These are phyloP conservation scores for Vitellaria paradoxa DNA, from an alignment of 179 eudicot species.

Conservation along the genomic window DNA sequence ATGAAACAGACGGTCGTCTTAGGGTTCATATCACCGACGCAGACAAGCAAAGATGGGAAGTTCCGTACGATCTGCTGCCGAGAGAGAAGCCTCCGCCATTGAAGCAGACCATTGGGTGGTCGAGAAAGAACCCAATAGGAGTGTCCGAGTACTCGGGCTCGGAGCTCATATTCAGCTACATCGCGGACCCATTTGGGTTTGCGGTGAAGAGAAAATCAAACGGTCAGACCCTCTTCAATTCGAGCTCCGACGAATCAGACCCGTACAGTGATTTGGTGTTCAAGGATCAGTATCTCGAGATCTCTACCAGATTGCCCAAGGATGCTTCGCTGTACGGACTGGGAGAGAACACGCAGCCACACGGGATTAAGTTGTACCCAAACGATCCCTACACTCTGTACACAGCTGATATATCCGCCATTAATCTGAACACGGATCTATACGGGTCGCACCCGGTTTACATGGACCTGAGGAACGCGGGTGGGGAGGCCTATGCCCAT, in stretches of 20 bases:
- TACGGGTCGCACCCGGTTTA: constrained; percentile 96
- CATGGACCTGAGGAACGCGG: constrained; percentile 80
- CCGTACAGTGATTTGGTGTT: constrained; percentile 58
- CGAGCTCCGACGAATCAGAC: constrained; percentile 44
- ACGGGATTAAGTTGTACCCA: constrained; percentile 77
- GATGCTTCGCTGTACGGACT: constrained; percentile 84
- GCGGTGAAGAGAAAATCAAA: constrained; percentile 68
- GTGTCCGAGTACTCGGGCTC: constrained; percentile 39
- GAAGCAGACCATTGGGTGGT: constrained; percentile 38
- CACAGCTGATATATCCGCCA: constrained; percentile 71
- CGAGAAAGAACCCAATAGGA: constrained; percentile 43
- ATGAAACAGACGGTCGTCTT: constrained; percentile 70
- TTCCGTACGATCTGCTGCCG: constrained; percentile 78
- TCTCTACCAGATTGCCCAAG: constrained; percentile 68
- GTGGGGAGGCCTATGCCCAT: constrained; percentile 60
- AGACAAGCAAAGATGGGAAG: constrained; percentile 84
- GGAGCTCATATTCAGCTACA: constrained; percentile 62
- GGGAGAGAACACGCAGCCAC: constrained; percentile 87
- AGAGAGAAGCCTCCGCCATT: constrained; percentile 58
- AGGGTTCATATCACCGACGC: constrained; percentile 86
- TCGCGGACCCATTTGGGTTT: constrained; percentile 68
- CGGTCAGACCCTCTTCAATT: constrained; percentile 69
- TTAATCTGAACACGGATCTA: constrained; percentile 73
- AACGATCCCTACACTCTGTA: constrained; percentile 86
- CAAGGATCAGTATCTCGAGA: constrained; percentile 85